Conservation (phyloP, 73 alveolate species). For the Urostyla sp. region DNA sequence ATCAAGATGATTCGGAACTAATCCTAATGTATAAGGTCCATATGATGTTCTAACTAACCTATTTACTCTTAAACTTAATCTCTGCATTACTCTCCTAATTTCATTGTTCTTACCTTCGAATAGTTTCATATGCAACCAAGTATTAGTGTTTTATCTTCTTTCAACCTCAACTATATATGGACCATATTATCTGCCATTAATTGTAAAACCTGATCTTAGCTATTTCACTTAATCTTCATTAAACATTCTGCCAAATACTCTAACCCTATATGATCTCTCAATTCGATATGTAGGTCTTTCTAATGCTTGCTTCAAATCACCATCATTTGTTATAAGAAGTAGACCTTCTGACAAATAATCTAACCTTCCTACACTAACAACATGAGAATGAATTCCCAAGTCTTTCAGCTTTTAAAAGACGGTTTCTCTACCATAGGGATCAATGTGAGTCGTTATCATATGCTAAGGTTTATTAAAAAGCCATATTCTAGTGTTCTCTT, state of each 20-base stretch:
- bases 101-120: conserved; percentile 82
- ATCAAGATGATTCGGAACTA: conserved; percentile 71
- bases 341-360: conserved; percentile 89
- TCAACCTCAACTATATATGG: conserved; percentile 81
- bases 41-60: conserved; percentile 75
- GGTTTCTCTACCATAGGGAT: conserved; percentile 73
- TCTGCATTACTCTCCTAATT: conserved; percentile 86
- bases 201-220: conserved; percentile 78
- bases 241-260: conserved; percentile 86
- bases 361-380: conserved; percentile 76
- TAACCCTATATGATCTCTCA: conserved; percentile 82
- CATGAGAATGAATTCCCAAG: conserved; percentile 61
- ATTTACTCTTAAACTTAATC: conserved; percentile 81
- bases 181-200: conserved; percentile 75
- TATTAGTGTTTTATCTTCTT: conserved; percentile 74
- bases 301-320: conserved; percentile 81
- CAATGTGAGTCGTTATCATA: conserved; percentile 63
- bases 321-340: conserved; percentile 81
- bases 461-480: conserved; percentile 74
- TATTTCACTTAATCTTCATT: conserved; percentile 62
- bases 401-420: conserved; percentile 44
- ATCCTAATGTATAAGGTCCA: conserved; percentile 84
- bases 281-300: conserved; percentile 74
- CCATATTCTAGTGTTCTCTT: conserved; percentile 71
- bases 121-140: conserved; percentile 85